phyloP scores from a whole-genome alignment of 352 stramenopile species.

The Pythium dissotocum region DNA sequence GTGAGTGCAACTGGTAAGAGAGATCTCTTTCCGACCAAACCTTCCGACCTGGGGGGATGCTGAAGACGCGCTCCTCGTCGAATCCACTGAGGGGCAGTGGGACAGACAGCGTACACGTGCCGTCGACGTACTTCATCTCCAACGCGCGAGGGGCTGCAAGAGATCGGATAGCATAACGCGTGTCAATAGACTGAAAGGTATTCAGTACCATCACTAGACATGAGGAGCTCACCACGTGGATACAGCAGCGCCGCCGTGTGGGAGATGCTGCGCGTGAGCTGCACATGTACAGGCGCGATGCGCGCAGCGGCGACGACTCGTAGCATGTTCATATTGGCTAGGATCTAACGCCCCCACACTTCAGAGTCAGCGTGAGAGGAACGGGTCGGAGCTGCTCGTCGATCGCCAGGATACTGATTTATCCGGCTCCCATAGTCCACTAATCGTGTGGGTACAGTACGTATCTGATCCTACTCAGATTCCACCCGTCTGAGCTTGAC shows the following conservation, averaged over 20 bases:
- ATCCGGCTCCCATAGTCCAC: conserved; percentile 2
- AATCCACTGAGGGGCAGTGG: conserved; percentile 77
- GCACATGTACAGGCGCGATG: conserved; percentile 6
- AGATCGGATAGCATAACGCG: neutral
- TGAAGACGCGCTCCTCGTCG: conserved; percentile 81
- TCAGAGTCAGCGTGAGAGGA: conserved; percentile 23
- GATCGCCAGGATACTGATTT: conserved; percentile 31
- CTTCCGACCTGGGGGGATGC: conserved; percentile 54
- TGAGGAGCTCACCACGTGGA: conserved; percentile 16
- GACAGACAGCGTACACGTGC: conserved; percentile 70
- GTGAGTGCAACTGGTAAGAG: conserved; percentile 1
- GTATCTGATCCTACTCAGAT: neutral
- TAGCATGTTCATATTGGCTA: conserved; percentile 13
- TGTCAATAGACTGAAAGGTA: neutral
- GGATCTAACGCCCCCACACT: conserved; percentile 8
- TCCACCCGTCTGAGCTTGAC: neutral
- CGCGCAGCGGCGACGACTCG: conserved; percentile 7
- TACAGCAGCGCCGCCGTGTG: conserved; percentile 21
- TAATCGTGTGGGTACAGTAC: conserved; percentile 15
- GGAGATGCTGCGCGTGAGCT: conserved; percentile 26
- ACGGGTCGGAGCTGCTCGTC: conserved; percentile 16
- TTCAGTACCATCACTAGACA: neutral
- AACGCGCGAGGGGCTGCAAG: conserved; percentile 36
- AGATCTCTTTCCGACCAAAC: conserved; percentile 6
- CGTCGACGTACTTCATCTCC: conserved; percentile 83